Base-by-base conservation (phyloP, 441 rosid species). In the Theobroma grandiflorum region DNA sequence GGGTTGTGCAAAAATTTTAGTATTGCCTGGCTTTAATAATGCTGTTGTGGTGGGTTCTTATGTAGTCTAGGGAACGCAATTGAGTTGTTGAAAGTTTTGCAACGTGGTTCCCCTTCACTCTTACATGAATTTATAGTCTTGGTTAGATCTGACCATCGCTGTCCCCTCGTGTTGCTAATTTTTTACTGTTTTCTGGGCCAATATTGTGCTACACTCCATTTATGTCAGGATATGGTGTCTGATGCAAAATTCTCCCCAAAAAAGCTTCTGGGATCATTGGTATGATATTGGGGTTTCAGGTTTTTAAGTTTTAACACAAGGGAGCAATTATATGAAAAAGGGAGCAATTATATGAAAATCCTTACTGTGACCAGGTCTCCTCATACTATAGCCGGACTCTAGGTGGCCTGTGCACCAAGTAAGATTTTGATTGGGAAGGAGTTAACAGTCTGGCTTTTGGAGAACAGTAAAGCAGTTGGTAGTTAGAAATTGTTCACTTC, bases 51-150 rank as follows among this genome's bases (percentile, higher is more conserved):
- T 18, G 38, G 26, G 22, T 57, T 78, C 26, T 8, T 50, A 49
- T 70, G 42, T 12, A 49, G 16, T 42, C 72, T 59, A 49, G 37
- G 18, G 6, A 38, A 57, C 67, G 58, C 2, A 8, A 71, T 72
- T 35, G 76, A 72, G 45, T 35, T 72, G 26, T 52, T 72, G 47
- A 55, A 72, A 10, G 11, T 33, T 18, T 73, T 55, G 65, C 65
- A n/a, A 55, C 65, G 6, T 57, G 8, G 33, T 53, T 55, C 33
- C n/a, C 52, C n/a, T 52, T 52, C 33, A 2, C 35, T 72, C 47
- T 26, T 26, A 16, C 62, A 52, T 52, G 9, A 10, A 35, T 72
- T 72, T 26, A 16, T 18, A 52, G 52, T 72, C 58, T 72, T 45
- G 43, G 15, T 52, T 18, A 33, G 8, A 6, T 43, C 18, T 26